Percentiles rank a stretch among this genome's conserved stretches.
These are phyloP conservation scores for Penicillium manginii DNA, from an alignment of 495 filamentous ascomycete species.

Conservation along the genomic window DNA sequence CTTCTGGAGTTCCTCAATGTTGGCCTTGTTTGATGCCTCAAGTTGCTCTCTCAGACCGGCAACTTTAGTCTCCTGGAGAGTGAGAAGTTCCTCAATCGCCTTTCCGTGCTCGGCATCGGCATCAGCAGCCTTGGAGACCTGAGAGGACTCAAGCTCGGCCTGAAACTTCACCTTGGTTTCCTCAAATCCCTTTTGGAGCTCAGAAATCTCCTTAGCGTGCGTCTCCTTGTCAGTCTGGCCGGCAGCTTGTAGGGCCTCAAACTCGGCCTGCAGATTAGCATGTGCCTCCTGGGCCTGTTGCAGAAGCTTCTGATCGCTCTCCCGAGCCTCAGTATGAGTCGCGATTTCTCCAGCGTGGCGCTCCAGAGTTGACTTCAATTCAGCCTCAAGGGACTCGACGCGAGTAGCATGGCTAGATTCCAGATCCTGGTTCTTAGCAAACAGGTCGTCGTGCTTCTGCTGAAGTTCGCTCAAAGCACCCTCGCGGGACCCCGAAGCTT, in stretches of 20 bases:
- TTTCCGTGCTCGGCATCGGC: slow-evolving; percentile 48
- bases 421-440: slow-evolving; percentile 37
- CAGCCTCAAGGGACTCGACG: slow-evolving; percentile 39
- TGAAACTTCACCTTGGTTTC: slow-evolving; percentile 38
- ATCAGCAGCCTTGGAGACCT: slow-evolving; percentile 38
- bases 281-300: slow-evolving; percentile 32
- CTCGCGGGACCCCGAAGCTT: slow-evolving; percentile 37
- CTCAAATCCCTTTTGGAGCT: slow-evolving; percentile 41
- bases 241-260: slow-evolving; percentile 34
- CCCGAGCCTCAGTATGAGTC: slow-evolving; percentile 36
- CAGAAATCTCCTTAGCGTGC: slow-evolving; percentile 29
- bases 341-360: slow-evolving; percentile 37
- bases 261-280: slow-evolving; percentile 37
- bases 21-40: slow-evolving; percentile 40
- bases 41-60: slow-evolving; percentile 41
- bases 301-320: slow-evolving; percentile 38
- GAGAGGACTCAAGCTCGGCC: slow-evolving; percentile 37
- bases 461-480: slow-evolving; percentile 42
- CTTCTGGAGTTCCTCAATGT: slow-evolving; percentile 44
- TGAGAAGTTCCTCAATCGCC: slow-evolving; percentile 52
- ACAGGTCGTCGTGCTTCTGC: slow-evolving; percentile 43
- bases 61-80: slow-evolving; percentile 46
- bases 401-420: slow-evolving; percentile 40
- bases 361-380: slow-evolving; percentile 39
- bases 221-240: slow-evolving; percentile 34